phyloP scores from a whole-genome alignment of 305 asterid species.

The Fraxinus velutina region DNA sequence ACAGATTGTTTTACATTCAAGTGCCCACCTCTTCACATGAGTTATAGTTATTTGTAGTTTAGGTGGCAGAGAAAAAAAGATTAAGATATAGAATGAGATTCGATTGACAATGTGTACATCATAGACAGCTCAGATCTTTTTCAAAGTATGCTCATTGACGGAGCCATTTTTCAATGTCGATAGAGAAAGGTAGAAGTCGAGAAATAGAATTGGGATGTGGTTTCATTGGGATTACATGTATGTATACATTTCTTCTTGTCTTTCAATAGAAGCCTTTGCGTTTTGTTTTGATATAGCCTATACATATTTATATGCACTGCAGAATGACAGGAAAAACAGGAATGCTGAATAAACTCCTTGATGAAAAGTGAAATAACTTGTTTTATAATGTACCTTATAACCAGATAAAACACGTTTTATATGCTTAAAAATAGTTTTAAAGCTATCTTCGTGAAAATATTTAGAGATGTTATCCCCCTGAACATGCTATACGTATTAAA shows the following conservation, averaged over 20 bases:
- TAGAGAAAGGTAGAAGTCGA: conserved; percentile 24
- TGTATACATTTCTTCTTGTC: neutral
- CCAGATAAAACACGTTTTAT: neutral
- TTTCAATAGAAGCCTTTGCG: neutral
- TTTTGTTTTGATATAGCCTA: neutral
- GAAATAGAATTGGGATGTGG: conserved; percentile 16
- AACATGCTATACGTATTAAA: neutral
- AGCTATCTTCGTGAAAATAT: neutral
- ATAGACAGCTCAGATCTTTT: conserved; percentile 26
- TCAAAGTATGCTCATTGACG: conserved; percentile 34
- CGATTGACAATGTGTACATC: conserved; percentile 28
- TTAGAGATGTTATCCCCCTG: neutral
- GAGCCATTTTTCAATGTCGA: conserved; percentile 38
- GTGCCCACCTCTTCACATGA: conserved; percentile 34
- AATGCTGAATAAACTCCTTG: neutral
- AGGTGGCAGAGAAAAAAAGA: conserved; percentile 24
- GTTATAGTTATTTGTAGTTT: conserved; percentile 33
- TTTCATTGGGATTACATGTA: conserved; percentile 21
- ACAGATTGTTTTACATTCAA: conserved; percentile 39
- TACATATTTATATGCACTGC: neutral
- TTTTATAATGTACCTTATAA: neutral
- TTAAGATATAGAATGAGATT: conserved; percentile 21
- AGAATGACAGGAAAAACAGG: neutral
- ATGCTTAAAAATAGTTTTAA: neutral
- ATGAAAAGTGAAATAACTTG: neutral